Percentiles rank a stretch among this genome's conserved stretches.
Conservation (phyloP, 805 yeast genomes). For the Kuraishia capsulata region DNA sequence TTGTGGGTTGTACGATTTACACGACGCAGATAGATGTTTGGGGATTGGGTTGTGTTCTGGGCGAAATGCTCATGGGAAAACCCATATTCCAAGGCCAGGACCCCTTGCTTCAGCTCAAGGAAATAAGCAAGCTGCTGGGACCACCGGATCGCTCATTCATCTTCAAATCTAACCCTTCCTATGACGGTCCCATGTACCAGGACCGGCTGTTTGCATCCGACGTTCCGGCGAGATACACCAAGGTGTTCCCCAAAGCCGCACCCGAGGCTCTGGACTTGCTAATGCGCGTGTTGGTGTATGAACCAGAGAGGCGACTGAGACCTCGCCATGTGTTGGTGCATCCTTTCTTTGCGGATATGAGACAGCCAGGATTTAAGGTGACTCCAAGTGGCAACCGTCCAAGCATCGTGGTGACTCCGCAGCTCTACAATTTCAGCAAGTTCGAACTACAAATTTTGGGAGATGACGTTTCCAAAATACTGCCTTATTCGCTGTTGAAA, state of each 20-base stretch:
- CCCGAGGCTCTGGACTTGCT: constrained; percentile 81
- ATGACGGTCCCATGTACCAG: constrained; percentile 66
- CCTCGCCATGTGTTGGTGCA: constrained; percentile 82
- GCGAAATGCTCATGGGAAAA: constrained; percentile 86
- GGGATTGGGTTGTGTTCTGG: constrained; percentile 96
- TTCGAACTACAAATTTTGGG: constrained; percentile 38
- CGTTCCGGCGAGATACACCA: constrained; percentile 30
- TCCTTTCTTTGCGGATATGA: constrained; percentile 81
- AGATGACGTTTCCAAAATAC: constrained; percentile 12
- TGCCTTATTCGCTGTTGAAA: constrained; percentile 9
- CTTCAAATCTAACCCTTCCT: constrained; percentile 65
- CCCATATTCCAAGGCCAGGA: constrained; percentile 95
- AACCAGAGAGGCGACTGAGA: constrained; percentile 74
- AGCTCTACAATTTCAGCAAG: constrained; percentile 60
- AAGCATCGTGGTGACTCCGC: constrained; percentile 28
- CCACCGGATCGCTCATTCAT: constrained; percentile 73
- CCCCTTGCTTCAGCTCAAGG: constrained; percentile 81
- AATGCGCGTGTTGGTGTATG: constrained; percentile 76
- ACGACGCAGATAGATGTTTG: constrained; percentile 91
- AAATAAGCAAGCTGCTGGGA: constrained; percentile 83
- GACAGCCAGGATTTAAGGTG: constrained; percentile 38
- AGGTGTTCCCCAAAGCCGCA: constrained; percentile 69
- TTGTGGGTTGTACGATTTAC: constrained; percentile 83
- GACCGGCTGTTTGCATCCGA: constrained; percentile 10
- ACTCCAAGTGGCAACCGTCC: constrained; percentile 20